phyloP scores from a whole-genome alignment of 2,329 filamentous ascomycete genomes.

The Cryphonectria naterciae region DNA sequence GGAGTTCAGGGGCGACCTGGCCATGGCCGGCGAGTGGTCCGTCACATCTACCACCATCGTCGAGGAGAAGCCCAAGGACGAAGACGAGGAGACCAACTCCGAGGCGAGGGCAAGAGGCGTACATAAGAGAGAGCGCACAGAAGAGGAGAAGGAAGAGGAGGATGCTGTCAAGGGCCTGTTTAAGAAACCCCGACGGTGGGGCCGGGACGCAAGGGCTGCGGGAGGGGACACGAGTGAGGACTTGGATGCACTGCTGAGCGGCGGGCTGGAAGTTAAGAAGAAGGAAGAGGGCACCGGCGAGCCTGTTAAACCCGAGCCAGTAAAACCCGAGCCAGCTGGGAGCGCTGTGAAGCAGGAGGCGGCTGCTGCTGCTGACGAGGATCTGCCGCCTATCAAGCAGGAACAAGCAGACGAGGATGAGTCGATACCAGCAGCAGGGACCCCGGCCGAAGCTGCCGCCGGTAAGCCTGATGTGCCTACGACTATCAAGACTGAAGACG shows the following conservation, averaged over 20 bases:
- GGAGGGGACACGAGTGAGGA: slow-evolving; percentile 52
- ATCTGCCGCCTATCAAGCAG: slow-evolving; percentile 43
- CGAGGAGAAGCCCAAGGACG: slow-evolving; percentile 39
- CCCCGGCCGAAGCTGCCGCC: slow-evolving; percentile 18
- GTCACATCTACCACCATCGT: slow-evolving; percentile 67
- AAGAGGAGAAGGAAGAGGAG: slow-evolving; percentile 65
- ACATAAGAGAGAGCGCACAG: slow-evolving; percentile 64
- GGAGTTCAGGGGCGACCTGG: slow-evolving; percentile 77
- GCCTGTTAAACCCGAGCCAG: slow-evolving; percentile 35
- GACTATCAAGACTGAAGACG: slow-evolving; percentile 34
- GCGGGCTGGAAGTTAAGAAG: slow-evolving; percentile 38
- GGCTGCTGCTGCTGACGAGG: slow-evolving; percentile 33
- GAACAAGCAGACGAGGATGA: slow-evolving; percentile 42
- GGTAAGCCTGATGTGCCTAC: slow-evolving; percentile 31
- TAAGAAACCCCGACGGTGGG: slow-evolving; percentile 62
- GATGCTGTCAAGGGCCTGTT: slow-evolving; percentile 61
- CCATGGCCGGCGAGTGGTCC: slow-evolving; percentile 88
- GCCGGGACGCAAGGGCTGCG: slow-evolving; percentile 55
- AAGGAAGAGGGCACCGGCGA: slow-evolving; percentile 32
- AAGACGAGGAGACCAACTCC: slow-evolving; percentile 44
- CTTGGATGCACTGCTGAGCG: slow-evolving; percentile 63
- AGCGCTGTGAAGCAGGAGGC: slow-evolving; percentile 46
- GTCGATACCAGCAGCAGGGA: slow-evolving; percentile 24
- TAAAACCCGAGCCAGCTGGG: slow-evolving; percentile 37
- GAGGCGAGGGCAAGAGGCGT: slow-evolving; percentile 58